These are phyloP conservation scores for Trichomonascaceae sp. DNA, from an alignment of 1,139 yeast genomes.

Conservation along the genomic window DNA sequence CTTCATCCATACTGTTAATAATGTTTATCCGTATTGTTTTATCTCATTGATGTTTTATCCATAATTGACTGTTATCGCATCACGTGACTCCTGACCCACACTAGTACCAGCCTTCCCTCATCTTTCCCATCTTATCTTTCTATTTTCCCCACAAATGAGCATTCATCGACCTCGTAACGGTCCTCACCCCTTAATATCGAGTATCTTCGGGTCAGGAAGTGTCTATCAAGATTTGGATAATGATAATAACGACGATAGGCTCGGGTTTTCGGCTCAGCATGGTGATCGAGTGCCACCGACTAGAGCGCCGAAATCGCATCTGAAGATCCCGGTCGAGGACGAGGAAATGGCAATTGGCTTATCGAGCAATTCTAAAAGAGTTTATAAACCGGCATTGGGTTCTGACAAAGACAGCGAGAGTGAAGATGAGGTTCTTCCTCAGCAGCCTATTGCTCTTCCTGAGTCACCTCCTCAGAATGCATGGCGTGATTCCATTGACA, in stretches of 20 bases:
- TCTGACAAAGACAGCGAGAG: slow-evolving; percentile 7
- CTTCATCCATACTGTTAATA: too few species aligned
- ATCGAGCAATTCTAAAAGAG: neutral
- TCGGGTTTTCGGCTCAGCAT: neutral
- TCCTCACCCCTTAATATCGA: slow-evolving; percentile 4
- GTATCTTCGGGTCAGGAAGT: slow-evolving; percentile 18
- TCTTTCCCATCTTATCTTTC: slow-evolving; percentile 2
- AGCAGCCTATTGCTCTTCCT: slow-evolving; percentile 1
- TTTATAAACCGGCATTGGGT: neutral
- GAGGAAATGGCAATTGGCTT: slow-evolving; percentile 5
- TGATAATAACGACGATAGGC: neutral
- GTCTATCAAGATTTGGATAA: slow-evolving; percentile 15
- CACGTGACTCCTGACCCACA: neutral
- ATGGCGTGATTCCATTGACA: slow-evolving; percentile 3
- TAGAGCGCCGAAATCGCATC: neutral
- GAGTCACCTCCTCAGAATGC: slow-evolving; percentile 4
- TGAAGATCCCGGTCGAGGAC: neutral
- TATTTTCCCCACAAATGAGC: slow-evolving; percentile 4
- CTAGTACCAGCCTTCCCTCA: neutral
- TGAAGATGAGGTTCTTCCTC: neutral
- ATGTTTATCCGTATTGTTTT: too few species aligned
- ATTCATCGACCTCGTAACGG: neutral
- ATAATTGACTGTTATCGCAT: neutral
- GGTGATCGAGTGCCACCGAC: neutral
- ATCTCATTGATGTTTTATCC: too few species aligned